A percentile compares a stretch with the other conserved stretches of the same genome.
Evolutionary conservation across 2,329 filamentous ascomycete genomes (phyloP).

Genomic region (Neurospora sp.): DNA sequence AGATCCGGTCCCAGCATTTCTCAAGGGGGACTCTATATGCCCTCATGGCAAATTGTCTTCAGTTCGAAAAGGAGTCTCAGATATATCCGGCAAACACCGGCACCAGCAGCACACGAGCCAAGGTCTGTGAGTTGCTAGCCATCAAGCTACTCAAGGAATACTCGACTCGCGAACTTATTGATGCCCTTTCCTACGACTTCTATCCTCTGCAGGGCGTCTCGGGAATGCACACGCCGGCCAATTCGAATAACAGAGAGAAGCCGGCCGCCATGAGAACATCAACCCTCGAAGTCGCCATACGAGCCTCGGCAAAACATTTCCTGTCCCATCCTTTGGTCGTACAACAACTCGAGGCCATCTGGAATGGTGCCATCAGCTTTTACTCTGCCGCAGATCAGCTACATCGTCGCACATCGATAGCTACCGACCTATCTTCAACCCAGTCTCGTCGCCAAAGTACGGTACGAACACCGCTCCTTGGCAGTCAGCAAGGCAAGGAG

Average conservation of each 20-base stretch:
- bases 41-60: conserved; percentile 84
- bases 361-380: conserved; percentile 92
- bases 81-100: conserved; percentile 75
- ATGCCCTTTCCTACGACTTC: conserved; percentile 91
- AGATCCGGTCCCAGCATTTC: conserved; percentile 75
- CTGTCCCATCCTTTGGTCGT: conserved; percentile 85
- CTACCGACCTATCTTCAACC: conserved; percentile 10
- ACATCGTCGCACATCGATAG: conserved; percentile 45
- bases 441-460: conserved; percentile 28
- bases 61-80: conserved; percentile 82
- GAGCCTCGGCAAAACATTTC: conserved; percentile 85
- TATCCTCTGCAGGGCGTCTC: conserved; percentile 78
- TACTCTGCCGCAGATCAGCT: conserved; percentile 80
- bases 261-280: conserved; percentile 67
- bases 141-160: conserved; percentile 88
- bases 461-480: conserved; percentile 42
- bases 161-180: conserved; percentile 79
- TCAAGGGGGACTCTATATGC: conserved; percentile 81
- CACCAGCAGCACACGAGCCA: conserved; percentile 71
- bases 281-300: conserved; percentile 85
- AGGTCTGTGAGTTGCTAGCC: conserved; percentile 83
- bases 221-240: conserved; percentile 29
- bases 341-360: conserved; percentile 92
- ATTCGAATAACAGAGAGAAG: conserved; percentile 33
- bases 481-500: conserved; percentile 24